Conservation (phyloP, 192 early-diverging fungal genomes). For the Thamnidium elegans region DNA sequence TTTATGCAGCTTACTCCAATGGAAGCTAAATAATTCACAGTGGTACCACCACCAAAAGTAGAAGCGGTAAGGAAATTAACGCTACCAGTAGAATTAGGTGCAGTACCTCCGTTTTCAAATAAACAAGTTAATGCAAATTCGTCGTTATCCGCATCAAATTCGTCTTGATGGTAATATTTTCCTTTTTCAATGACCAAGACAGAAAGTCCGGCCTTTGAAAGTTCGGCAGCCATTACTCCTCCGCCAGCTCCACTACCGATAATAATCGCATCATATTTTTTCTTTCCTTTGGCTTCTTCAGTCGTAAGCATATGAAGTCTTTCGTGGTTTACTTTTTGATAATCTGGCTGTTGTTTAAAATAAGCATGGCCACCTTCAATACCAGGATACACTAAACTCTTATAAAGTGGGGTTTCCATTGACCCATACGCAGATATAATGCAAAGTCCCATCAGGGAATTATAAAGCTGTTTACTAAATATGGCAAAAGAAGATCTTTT, state of each 20-base stretch:
- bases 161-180: conserved; percentile 47
- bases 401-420: not conserved
- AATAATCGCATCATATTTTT: conserved; percentile 61
- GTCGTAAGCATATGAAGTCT: not conserved
- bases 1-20: not conserved
- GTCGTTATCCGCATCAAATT: conserved; percentile 48
- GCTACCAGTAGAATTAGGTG: conserved; percentile 51
- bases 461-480: conserved; percentile 24
- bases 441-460: not conserved
- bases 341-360: conserved; percentile 8
- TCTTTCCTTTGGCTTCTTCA: not conserved
- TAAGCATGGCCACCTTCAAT: not conserved
- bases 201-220: conserved; percentile 55
- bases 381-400: not conserved
- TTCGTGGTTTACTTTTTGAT: not conserved
- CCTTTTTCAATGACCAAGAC: conserved; percentile 76
- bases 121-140: conserved; percentile 34
- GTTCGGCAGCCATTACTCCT: conserved; percentile 57
- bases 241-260: conserved; percentile 73
- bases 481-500: conserved; percentile 17
- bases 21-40: conserved; percentile 54
- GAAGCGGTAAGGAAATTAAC: conserved; percentile 53
- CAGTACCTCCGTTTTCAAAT: conserved; percentile 48
- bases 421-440: not conserved
- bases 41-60: conserved; percentile 73